Base-by-base conservation (phyloP, 1,284 basidiomycete species). In the Marasmius oreades region DNA sequence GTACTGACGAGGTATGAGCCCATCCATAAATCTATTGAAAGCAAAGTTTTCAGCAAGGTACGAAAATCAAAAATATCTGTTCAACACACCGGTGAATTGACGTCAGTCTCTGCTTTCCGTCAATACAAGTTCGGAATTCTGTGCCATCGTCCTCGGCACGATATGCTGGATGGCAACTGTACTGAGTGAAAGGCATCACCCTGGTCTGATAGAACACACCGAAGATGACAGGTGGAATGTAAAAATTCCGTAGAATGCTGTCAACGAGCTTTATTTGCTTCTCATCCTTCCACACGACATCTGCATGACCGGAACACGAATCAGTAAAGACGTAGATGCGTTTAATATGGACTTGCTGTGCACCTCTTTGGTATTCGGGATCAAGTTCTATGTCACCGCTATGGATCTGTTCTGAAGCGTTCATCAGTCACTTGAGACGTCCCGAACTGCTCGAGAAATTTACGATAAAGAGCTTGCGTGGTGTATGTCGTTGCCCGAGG, bases 91-190 rank as follows among this genome's bases (percentile, higher is more conserved):
- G 72, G 42, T 82, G 77, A 46, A 91, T 84, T 0, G 86, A 88
- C 0, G 89, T 90, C 57, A 90, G 64, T n/a, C 88, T 73, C 65
- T 91, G 88, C 64, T 91, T 91, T 7, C 88, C 88, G 63, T 90
- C 88, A 14, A 91, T 88, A 60, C 87, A 90, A 0, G 80, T 82
- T 59, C 80, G 81, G 0, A 68, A 74, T 62, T 89, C 86, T 0
- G 77, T 71, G 0, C 87, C 88, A 62, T 88, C 85, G 0, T 84
- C 78, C 22, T 71, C 64, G 0, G 64, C 60, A 5, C 74, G 74
- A 2, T 82, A 77, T 36, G 80, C 80, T 80, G 57, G 28, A 31
- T 31, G 28, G 5, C 11, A 47, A 51, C 24, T 18, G 31, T 11
- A 24, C 28, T 18, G 43, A 20, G 20, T n/a, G 4, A 20, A 33